Evolutionary conservation across 2,329 filamentous ascomycete genomes (phyloP), one percentile per base, ranked within the genome.

Genomic region (Fusarium sp.): DNA sequence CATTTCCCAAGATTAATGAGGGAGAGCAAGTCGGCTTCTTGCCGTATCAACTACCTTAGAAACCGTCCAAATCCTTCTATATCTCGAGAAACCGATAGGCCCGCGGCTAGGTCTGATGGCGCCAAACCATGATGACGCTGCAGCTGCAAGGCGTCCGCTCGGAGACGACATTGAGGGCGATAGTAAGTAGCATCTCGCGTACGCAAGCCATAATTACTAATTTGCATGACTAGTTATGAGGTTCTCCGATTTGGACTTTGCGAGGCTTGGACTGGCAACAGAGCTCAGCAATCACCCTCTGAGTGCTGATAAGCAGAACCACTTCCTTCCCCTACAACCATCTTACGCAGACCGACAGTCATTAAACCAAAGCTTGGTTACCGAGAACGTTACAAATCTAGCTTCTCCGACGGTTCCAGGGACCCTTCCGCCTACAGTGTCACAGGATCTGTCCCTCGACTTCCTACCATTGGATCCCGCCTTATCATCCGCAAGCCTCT

Each of bases 171-270:
- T 73, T 2, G 71, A 68, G 2, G 71, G 71, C 2, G 71, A 73
- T 22, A 73, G 71, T 74, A 31, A 74, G 71, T 8, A 22, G 3
- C 11, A 6, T 29, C 5, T n/a, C 13, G 1, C 7, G 3, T 5
- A 3, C 5, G 2, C 20, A 22, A 48, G 59, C 43, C 29, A 24
- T 16, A 5, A 14, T 4, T 22, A 33, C 71, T 73, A 41, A 73
- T 43, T 24, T 33, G 13, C 18, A 29, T 61, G 22, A 56, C 16
- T 35, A 73, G 71, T 73, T 27, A 62, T 73, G 63, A 74, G 67
- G 1, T 73, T 73, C 20, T 73, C 71, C 4, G 71, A 73, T 14
- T 68, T 73, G 16, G 71, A 73, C n/a, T 74, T 73, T 11, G 71
- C 71, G 5, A 67, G 71, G 11, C 71, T 73, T 11, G 71, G 71